Conservation (phyloP, 2,329 filamentous ascomycete species). For the Calonectria hongkongensis region DNA sequence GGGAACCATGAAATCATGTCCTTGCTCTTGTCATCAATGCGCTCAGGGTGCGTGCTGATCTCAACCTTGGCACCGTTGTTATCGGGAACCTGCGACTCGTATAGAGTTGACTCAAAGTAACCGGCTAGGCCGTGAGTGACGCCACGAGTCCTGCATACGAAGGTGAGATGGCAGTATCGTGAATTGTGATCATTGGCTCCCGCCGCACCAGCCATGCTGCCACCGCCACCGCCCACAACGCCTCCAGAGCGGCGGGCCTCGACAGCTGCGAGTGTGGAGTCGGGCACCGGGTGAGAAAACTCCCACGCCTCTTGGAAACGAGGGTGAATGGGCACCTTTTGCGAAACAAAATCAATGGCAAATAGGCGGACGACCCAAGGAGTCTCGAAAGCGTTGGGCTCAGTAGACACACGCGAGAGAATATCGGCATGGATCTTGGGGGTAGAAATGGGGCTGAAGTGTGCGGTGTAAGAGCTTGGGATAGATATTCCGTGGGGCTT, state of each 20-base stretch:
- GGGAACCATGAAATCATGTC: constrained; percentile 99
- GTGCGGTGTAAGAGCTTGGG: constrained; percentile 93
- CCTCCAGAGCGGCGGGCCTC: constrained; percentile 77
- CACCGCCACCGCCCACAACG: constrained; percentile 79
- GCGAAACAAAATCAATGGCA: constrained; percentile 89
- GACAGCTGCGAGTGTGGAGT: constrained; percentile 72
- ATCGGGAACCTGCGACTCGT: constrained; percentile 71
- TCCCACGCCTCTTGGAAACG: constrained; percentile 87
- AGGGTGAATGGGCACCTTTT: constrained; percentile 73
- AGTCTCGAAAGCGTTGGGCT: constrained; percentile 86
- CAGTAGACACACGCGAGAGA: constrained; percentile 74
- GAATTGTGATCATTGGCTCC: constrained; percentile 94
- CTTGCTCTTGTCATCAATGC: constrained; percentile 93
- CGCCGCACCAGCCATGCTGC: constrained; percentile 83
- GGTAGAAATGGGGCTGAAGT: constrained; percentile 92
- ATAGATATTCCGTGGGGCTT: constrained; percentile 92
- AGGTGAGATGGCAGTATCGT: constrained; percentile 85
- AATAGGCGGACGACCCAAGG: constrained; percentile 97
- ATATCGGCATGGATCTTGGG: constrained; percentile 92
- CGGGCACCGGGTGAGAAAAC: constrained; percentile 84
- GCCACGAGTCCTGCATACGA: constrained; percentile 85
- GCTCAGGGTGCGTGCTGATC: constrained; percentile 93
- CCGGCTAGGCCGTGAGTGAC: constrained; percentile 93
- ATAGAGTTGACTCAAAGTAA: constrained; percentile 98
- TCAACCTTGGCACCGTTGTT: constrained; percentile 77